Percentiles rank a stretch among this genome's conserved stretches.
phyloP scores from a whole-genome alignment of 2,329 filamentous ascomycete species.

The Exophiala bonariae region DNA sequence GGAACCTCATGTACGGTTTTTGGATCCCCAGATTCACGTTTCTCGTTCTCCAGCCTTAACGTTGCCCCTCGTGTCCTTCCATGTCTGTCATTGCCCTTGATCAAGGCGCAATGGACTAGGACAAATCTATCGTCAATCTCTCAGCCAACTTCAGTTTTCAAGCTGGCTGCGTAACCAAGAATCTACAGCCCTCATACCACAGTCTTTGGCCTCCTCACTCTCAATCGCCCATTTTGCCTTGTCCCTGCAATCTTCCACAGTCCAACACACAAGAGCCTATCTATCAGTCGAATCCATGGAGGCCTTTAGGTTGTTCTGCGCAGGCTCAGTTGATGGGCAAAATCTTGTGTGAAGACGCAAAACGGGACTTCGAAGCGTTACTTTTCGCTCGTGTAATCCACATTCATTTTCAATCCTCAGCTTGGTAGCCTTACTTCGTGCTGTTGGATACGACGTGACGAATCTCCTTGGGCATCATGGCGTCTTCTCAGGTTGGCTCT shows the following conservation, averaged over 20 bases:
- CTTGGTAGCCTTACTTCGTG: conserved; percentile 19
- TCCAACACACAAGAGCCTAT: conserved; percentile 8
- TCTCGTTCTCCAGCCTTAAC: too few relatives aligned
- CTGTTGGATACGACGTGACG: conserved; percentile 29
- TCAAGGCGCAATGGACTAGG: conserved; percentile 3
- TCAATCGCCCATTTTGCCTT: background rate
- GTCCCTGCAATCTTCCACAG: background rate
- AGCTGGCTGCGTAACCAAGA: too few relatives aligned
- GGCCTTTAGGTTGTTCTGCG: conserved; percentile 21
- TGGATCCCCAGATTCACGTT: background rate
- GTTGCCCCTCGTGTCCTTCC: too few relatives aligned
- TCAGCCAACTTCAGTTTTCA: background rate
- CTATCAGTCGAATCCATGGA: conserved; percentile 25
- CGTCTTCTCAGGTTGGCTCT: conserved; percentile 28
- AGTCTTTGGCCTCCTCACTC: too few relatives aligned
- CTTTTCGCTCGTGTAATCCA: conserved; percentile 16
- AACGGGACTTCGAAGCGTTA: conserved; percentile 13
- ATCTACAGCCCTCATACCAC: too few relatives aligned
- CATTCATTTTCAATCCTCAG: conserved; percentile 22
- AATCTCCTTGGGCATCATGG: conserved; percentile 29
- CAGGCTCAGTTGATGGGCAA: conserved; percentile 23
- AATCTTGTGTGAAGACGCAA: conserved; percentile 24
- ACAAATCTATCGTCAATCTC: background rate
- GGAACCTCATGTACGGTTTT: background rate
- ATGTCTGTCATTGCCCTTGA: conserved; percentile 3